Conservation (phyloP, 139 green algal genomes). For the Spirogloea muscicola region DNA sequence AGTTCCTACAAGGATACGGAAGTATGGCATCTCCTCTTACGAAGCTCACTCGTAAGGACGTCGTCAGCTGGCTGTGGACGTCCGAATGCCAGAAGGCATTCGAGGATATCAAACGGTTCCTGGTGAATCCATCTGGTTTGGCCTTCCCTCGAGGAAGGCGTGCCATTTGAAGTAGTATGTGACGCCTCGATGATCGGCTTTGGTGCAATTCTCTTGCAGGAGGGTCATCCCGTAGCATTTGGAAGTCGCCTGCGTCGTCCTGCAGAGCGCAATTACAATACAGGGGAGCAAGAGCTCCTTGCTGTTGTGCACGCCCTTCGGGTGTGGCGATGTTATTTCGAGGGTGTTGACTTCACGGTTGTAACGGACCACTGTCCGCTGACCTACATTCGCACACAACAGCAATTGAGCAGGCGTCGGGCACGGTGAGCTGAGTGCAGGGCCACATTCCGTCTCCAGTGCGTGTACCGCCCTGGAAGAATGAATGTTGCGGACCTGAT, state of each 20-base stretch:
- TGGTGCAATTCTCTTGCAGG: constrained; percentile 48
- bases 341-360: neutral
- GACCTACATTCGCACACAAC: constrained; percentile 13
- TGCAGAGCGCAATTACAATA: constrained; percentile 40
- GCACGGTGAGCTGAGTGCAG: constrained; percentile 18
- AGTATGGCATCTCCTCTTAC: constrained; percentile 38
- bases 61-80: neutral
- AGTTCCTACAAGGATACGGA: constrained; percentile 49
- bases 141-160: constrained; percentile 14
- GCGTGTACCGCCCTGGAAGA: constrained; percentile 12
- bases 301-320: constrained; percentile 40
- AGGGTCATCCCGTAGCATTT: constrained; percentile 31
- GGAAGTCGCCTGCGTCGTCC: constrained; percentile 11
- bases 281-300: constrained; percentile 40
- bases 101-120: neutral
- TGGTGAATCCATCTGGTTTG: constrained; percentile 42
- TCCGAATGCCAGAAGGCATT: neutral
- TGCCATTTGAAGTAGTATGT: constrained; percentile 36
- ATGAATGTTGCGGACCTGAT: constrained; percentile 28
- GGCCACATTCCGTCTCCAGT: constrained; percentile 4
- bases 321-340: constrained; percentile 28
- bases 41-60: neutral
- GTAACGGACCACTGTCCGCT: constrained; percentile 20
- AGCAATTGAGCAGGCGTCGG: neutral
- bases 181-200: constrained; percentile 34